These are phyloP conservation scores for Biscogniauxia mediterranea DNA, from an alignment of 2,329 filamentous ascomycete genomes.

Conservation along the genomic window DNA sequence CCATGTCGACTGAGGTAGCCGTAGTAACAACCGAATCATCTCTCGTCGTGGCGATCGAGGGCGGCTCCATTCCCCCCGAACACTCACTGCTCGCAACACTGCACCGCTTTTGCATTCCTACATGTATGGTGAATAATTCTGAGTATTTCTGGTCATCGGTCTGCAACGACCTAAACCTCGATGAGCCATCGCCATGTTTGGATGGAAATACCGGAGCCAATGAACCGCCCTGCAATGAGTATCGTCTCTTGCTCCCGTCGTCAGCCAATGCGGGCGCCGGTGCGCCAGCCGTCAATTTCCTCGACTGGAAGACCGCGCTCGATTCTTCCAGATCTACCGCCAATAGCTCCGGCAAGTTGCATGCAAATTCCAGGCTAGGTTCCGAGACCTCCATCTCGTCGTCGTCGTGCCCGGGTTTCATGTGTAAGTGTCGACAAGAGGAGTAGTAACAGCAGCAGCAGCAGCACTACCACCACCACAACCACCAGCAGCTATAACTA, in stretches of 20 bases:
- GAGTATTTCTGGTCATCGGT: slow-evolving; percentile 25
- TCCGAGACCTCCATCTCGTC: background rate
- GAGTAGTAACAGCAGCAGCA: too few relatives aligned
- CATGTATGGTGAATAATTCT: slow-evolving; percentile 22
- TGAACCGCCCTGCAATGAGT: slow-evolving; percentile 26
- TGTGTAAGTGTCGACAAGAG: background rate
- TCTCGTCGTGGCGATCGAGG: slow-evolving; percentile 32
- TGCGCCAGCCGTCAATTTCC: slow-evolving; percentile 51
- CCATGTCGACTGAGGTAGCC: slow-evolving; percentile 40
- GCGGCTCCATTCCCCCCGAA: slow-evolving; percentile 36
- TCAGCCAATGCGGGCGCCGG: slow-evolving; percentile 40
- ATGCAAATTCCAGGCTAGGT: slow-evolving; percentile 27
- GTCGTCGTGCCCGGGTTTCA: background rate
- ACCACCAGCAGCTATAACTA: too few relatives aligned
- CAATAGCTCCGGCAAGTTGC: slow-evolving; percentile 56
- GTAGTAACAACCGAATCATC: slow-evolving; percentile 40
- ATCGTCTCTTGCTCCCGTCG: slow-evolving; percentile 24
- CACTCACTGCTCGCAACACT: slow-evolving; percentile 35
- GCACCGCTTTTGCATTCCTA: slow-evolving; percentile 20
- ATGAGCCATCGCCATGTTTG: slow-evolving; percentile 11
- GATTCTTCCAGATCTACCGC: slow-evolving; percentile 53
- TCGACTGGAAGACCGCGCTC: slow-evolving; percentile 46
- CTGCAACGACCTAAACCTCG: slow-evolving; percentile 26
- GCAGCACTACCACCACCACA: too few relatives aligned
- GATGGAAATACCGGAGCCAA: slow-evolving; percentile 17